Percentiles rank a stretch among this genome's conserved stretches.
phyloP scores from a whole-genome alignment of 2,329 filamentous ascomycete genomes.

The Ophiosphaerella herpotricha region DNA sequence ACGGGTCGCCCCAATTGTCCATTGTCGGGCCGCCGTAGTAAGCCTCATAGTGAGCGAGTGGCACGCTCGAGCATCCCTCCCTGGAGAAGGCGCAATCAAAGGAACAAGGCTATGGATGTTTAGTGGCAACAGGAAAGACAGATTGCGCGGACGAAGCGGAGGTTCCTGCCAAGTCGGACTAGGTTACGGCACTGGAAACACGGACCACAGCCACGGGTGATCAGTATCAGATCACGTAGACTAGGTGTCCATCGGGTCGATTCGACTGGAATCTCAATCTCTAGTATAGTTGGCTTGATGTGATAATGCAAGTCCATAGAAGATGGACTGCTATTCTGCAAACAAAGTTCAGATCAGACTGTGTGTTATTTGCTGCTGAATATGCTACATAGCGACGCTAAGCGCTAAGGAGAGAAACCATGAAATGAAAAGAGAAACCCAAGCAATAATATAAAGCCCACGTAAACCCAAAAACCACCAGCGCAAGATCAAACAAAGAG shows the following conservation, averaged over 20 bases:
- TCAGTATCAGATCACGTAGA: too few species aligned
- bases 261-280: too few species aligned
- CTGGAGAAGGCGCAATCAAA: neutral
- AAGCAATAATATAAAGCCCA: conserved; percentile 14
- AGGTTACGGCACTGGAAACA: neutral
- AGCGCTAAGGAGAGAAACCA: too few species aligned
- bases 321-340: too few species aligned
- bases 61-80: conserved; percentile 36
- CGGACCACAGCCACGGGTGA: neutral
- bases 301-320: too few species aligned
- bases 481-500: conserved; percentile 4
- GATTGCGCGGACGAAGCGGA: neutral
- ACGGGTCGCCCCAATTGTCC: conserved; percentile 51
- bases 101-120: neutral
- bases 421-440: too few species aligned
- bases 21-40: conserved; percentile 36
- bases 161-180: conserved; percentile 17
- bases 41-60: conserved; percentile 44
- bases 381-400: too few species aligned
- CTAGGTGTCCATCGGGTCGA: too few species aligned
- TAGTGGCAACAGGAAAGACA: neutral
- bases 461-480: conserved; percentile 2
- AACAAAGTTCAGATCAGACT: too few species aligned
- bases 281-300: too few species aligned
- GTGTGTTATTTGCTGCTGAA: too few species aligned